Percentiles rank a stretch among this genome's conserved stretches.
Evolutionary conservation across 352 stramenopile genomes (phyloP).

Genomic region (Elongisporangium anandrum): DNA sequence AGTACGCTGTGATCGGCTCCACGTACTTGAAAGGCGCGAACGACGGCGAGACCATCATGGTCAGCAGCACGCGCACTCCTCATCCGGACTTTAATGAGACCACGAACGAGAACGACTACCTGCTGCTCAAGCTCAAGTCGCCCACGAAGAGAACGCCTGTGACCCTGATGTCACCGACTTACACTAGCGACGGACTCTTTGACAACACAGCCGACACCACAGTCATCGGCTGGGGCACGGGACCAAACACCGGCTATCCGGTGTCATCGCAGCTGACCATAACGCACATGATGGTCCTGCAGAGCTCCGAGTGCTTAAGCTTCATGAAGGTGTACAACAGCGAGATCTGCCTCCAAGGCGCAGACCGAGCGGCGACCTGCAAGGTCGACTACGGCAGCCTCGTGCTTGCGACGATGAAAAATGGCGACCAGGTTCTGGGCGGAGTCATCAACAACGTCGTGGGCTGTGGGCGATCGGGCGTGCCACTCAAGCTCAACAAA

Average conservation of each 20-base stretch:
- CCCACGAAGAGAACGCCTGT: not conserved
- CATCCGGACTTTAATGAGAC: not conserved
- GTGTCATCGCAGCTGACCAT: not conserved
- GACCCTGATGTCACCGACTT: not conserved
- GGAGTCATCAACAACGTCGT: not conserved
- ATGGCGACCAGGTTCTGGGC: not conserved
- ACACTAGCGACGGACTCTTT: not conserved
- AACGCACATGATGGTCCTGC: not conserved
- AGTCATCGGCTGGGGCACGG: not conserved
- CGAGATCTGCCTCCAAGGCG: not conserved
- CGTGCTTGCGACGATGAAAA: not conserved
- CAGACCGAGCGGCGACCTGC: not conserved
- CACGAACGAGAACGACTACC: not conserved
- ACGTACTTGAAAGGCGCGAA: not conserved
- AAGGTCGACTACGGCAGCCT: not conserved
- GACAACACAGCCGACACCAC: not conserved
- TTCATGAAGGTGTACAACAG: not conserved
- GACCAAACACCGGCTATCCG: not conserved
- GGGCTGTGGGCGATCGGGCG: not conserved
- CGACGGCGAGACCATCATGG: not conserved
- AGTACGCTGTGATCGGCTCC: not conserved
- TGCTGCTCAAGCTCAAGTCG: not conserved
- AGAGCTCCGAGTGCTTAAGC: not conserved
- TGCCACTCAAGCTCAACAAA: not conserved
- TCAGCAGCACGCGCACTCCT: not conserved